phyloP scores from a whole-genome alignment of 1,284 basidiomycete genomes.

The Entoloma clypeatum region DNA sequence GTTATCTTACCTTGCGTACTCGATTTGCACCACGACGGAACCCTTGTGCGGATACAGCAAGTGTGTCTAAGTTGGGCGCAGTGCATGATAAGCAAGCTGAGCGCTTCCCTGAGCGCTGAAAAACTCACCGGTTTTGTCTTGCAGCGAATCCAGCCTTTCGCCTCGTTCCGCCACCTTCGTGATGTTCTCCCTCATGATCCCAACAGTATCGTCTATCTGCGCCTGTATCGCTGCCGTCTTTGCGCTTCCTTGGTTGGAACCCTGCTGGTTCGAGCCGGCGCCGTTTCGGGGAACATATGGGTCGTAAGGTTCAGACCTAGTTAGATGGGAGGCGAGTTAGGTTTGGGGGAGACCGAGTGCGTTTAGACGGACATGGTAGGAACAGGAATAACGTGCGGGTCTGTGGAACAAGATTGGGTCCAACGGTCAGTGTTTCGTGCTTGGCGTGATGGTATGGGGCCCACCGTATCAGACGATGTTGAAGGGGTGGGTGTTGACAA shows the following conservation, averaged over 20 bases:
- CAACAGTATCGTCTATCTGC: constrained; percentile 94
- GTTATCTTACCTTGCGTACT: constrained; percentile 87
- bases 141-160: constrained; percentile 89
- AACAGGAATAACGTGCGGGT: constrained; percentile 30
- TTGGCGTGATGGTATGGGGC: constrained; percentile 6
- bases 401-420: constrained; percentile 15
- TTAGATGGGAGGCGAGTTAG: constrained; percentile 13
- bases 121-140: constrained; percentile 93
- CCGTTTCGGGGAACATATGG: constrained; percentile 89
- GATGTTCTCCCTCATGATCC: constrained; percentile 98
- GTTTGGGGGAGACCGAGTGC: constrained; percentile 13
- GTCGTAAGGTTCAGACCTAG: constrained; percentile 91
- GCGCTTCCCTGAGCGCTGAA: neutral
- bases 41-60: constrained; percentile 98
- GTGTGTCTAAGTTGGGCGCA: constrained; percentile 87
- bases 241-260: constrained; percentile 53
- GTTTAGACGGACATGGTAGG: constrained; percentile 35
- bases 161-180: constrained; percentile 94
- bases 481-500: constrained; percentile 22
- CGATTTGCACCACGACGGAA: constrained; percentile 97
- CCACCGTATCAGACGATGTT: constrained; percentile 38
- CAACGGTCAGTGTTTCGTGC: neutral
- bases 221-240: constrained; percentile 92
- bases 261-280: constrained; percentile 55
- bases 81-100: constrained; percentile 11